These are phyloP conservation scores for Dichomitus squalens DNA, from an alignment of 1,284 basidiomycete genomes.

Conservation along the genomic window DNA sequence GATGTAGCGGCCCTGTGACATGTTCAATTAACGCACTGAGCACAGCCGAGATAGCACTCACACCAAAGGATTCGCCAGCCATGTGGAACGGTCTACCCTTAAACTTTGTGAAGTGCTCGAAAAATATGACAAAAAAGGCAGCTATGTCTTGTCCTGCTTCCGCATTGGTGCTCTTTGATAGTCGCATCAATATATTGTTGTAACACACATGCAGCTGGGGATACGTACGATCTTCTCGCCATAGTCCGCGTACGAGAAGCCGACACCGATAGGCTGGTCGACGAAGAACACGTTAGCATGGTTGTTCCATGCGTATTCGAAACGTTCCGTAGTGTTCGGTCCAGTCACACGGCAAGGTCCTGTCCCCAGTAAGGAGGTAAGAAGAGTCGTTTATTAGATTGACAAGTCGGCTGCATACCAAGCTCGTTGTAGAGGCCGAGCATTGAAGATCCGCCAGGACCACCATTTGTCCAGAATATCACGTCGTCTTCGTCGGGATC, in stretches of 20 bases:
- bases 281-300: slow-evolving; percentile 73
- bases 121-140: slow-evolving; percentile 71
- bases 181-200: too few relatives aligned
- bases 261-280: slow-evolving; percentile 64
- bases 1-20: slow-evolving; percentile 72
- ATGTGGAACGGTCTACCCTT: slow-evolving; percentile 71
- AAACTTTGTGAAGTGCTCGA: slow-evolving; percentile 69
- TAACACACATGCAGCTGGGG: too few relatives aligned
- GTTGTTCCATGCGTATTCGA: slow-evolving; percentile 67
- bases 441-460: slow-evolving; percentile 56
- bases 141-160: slow-evolving; percentile 52
- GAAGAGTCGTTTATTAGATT: background rate
- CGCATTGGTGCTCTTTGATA: too few relatives aligned
- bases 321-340: slow-evolving; percentile 44
- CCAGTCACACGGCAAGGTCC: slow-evolving; percentile 40
- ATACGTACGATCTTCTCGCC: too few relatives aligned
- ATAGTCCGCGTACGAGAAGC: slow-evolving; percentile 69
- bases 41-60: slow-evolving; percentile 29
- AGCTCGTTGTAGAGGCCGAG: slow-evolving; percentile 70
- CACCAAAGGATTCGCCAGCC: slow-evolving; percentile 73
- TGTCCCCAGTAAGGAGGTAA: slow-evolving; percentile 18
- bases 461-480: slow-evolving; percentile 69
- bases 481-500: slow-evolving; percentile 67
- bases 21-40: background rate
- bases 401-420: slow-evolving; percentile 32